These are phyloP conservation scores for Datisca glomerata DNA, from an alignment of 306 rosid genomes.

Conservation along the genomic window DNA sequence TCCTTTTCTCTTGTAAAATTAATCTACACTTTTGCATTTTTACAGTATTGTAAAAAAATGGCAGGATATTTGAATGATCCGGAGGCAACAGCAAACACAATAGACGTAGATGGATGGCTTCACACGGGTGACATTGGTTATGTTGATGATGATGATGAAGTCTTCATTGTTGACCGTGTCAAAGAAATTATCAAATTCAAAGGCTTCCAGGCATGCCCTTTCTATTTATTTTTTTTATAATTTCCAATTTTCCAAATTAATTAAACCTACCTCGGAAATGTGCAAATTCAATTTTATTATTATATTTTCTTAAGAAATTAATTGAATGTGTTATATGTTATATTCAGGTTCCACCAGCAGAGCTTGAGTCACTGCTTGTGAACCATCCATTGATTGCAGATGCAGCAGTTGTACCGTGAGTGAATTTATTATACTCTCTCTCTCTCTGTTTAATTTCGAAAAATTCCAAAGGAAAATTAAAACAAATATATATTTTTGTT, in stretches of 20 bases:
- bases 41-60: not conserved
- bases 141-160: constrained; percentile 60
- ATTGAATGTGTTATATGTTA: not conserved
- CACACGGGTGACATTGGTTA: constrained; percentile 88
- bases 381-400: constrained; percentile 76
- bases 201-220: constrained; percentile 65
- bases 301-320: no score
- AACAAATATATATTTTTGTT: not conserved
- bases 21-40: not conserved
- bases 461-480: not conserved
- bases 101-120: constrained; percentile 76
- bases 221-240: not conserved
- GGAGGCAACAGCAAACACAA: constrained; percentile 46
- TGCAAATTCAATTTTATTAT: not conserved
- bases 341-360: constrained; percentile 81
- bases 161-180: constrained; percentile 77
- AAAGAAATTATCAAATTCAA: constrained; percentile 89
- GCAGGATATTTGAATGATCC: constrained; percentile 64
- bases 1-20: not conserved
- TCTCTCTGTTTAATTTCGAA: not conserved
- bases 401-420: constrained; percentile 95
- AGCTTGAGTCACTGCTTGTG: constrained; percentile 72
- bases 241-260: not conserved
- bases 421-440: not conserved
- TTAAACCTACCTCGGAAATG: not conserved